Percentiles rank a stretch among this genome's conserved stretches.
phyloP scores from a whole-genome alignment of 192 early-diverging fungal genomes.

The Thamnidium elegans region DNA sequence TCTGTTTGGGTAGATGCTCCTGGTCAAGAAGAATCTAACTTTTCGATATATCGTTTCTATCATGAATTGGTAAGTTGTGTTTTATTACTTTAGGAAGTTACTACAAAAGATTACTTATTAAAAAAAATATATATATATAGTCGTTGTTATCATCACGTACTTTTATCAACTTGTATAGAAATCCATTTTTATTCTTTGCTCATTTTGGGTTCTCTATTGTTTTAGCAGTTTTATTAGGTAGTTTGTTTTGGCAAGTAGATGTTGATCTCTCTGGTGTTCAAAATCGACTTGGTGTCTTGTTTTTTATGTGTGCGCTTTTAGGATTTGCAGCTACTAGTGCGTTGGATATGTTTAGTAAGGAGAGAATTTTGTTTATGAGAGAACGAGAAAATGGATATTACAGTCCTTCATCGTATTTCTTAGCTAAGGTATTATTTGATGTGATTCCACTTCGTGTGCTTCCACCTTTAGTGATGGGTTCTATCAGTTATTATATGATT shows the following conservation, averaged over 20 bases:
- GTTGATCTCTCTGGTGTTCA: conserved; percentile 65
- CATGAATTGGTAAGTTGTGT: conserved; percentile 26
- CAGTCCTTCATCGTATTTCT: conserved; percentile 44
- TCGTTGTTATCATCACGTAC: conserved; percentile 40
- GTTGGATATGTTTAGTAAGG: conserved; percentile 52
- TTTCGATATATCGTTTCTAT: conserved; percentile 23
- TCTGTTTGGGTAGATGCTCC: conserved; percentile 16
- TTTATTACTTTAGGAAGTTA: neutral
- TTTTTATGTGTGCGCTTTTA: conserved; percentile 67
- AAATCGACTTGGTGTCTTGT: conserved; percentile 66
- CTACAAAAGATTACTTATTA: too few species aligned
- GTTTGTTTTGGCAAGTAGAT: conserved; percentile 61
- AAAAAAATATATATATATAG: too few species aligned
- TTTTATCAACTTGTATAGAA: conserved; percentile 51
- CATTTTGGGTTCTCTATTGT: conserved; percentile 53
- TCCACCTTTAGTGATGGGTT: conserved; percentile 61
- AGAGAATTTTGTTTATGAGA: conserved; percentile 44
- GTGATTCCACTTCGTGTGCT: conserved; percentile 66
- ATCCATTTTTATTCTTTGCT: conserved; percentile 52
- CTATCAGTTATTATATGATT: conserved; percentile 70
- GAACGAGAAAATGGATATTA: conserved; percentile 53
- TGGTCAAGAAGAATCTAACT: neutral
- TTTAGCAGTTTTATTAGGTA: conserved; percentile 62
- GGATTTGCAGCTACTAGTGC: conserved; percentile 69
- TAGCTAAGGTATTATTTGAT: conserved; percentile 67